phyloP scores from a whole-genome alignment of 2,329 filamentous ascomycete species.

The Hypoxylon sp. region DNA sequence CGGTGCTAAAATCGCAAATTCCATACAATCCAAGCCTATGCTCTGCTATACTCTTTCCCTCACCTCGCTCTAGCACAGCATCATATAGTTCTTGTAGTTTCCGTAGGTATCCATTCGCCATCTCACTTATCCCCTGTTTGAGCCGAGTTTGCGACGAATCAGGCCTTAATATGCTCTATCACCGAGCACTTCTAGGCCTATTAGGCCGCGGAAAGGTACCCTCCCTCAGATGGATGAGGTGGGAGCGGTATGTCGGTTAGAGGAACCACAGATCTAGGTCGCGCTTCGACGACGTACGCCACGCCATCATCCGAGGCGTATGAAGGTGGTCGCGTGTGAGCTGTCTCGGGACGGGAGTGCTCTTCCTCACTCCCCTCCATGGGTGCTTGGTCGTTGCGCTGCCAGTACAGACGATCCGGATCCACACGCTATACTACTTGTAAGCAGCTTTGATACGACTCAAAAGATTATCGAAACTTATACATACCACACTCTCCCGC shows the following conservation, averaged over 20 bases:
- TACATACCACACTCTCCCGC: conserved; percentile 83
- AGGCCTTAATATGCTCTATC: conserved; percentile 18
- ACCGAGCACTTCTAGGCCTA: conserved; percentile 21
- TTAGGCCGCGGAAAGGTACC: conserved; percentile 33
- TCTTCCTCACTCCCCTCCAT: conserved; percentile 25
- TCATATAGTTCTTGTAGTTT: conserved; percentile 3
- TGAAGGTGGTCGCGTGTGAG: conserved; percentile 74
- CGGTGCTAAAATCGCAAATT: conserved; percentile 32
- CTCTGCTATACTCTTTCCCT: conserved; percentile 4
- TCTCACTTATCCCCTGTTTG: neutral
- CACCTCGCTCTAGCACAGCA: conserved; percentile 24
- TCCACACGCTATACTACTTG: conserved; percentile 73
- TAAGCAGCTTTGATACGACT: conserved; percentile 13
- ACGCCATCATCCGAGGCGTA: conserved; percentile 84
- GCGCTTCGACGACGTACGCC: conserved; percentile 78
- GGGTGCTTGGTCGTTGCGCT: conserved; percentile 68
- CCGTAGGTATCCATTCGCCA: neutral
- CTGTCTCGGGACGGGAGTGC: conserved; percentile 28
- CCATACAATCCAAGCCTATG: conserved; percentile 6
- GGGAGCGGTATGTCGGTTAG: conserved; percentile 62
- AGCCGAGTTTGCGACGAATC: neutral
- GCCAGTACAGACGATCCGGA: conserved; percentile 86
- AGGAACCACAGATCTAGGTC: conserved; percentile 70
- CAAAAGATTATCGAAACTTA: neutral
- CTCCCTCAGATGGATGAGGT: conserved; percentile 65